Evolutionary conservation across 2,329 filamentous ascomycete species (phyloP), one percentile per base, ranked within the genome.

Genomic region (Diaporthe sp.): DNA sequence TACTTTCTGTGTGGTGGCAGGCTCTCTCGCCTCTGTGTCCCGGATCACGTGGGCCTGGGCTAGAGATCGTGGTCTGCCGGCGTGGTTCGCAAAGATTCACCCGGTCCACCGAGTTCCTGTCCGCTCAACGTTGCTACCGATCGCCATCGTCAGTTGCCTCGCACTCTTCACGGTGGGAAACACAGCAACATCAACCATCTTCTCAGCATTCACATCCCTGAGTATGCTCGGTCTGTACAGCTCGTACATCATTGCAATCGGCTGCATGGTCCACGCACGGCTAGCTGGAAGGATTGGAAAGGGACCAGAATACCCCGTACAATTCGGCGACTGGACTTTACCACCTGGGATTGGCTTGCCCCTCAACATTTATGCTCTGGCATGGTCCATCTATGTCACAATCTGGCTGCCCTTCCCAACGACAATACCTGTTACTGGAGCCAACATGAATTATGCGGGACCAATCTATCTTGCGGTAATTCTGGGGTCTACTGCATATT

Each of bases 31-130:
- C 1, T 88, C 87, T 0, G 86, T 86, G 1, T 87, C 86, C 1
- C 85, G 87, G 4, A 79, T 89, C 1, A 85, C 86, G 1, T 89
- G 87, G 87, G 86, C 86, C 0, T 89, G 88, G 81, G 85, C 87
- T 22, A 80, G 85, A 6, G 88, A 89, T 75, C 85, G 85, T 5
- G 88, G 85, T 25, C 58, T 78, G 65, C 77, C 62, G n/a, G 9
- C 44, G 3, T 68, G 62, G 62, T 51, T 68, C 8, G 62, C 62
- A 53, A 53, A 68, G 46, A 53, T 68, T 10, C 28, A 68, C 22
- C 62, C 62, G 15, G 62, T 53, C 0, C 62, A 68, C 62, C 44
- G 62, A 53, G 62, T 51, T 9, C 62, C 62, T 17, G 46, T 68
- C 13, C 62, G 62, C 31, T 68, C 44, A 12, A 68, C 62, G 2